phyloP scores from a whole-genome alignment of 306 rosid species.

The Inga leiocalycina region DNA sequence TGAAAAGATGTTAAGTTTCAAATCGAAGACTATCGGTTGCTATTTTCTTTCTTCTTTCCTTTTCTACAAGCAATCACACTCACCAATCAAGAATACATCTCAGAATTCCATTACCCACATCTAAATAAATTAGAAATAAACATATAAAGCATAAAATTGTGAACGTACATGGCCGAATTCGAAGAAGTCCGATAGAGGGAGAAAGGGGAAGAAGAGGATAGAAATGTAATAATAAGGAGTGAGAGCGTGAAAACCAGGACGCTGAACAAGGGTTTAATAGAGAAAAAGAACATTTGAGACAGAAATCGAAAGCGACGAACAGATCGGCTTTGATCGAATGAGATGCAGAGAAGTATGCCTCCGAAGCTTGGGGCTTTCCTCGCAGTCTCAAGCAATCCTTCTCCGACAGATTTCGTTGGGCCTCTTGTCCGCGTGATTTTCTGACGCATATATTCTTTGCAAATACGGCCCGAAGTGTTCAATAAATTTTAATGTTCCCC shows the following conservation, averaged over 20 bases:
- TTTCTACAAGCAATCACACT: not conserved
- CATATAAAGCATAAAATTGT: not conserved
- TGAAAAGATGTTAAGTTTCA: conserved; percentile 7
- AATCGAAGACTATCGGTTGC: conserved; percentile 17
- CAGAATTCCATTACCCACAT: not conserved
- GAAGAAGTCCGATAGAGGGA: conserved; percentile 35
- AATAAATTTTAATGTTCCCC: too few relatives aligned
- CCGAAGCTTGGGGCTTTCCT: not conserved
- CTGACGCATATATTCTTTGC: not conserved
- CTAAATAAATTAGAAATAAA: not conserved
- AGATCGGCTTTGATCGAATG: not conserved
- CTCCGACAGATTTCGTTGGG: not conserved
- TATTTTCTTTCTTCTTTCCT: conserved; percentile 17
- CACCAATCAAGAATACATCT: not conserved
- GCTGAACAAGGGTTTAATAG: conserved; percentile 68
- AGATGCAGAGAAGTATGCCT: not conserved
- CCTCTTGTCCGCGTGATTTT: not conserved
- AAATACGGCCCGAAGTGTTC: too few relatives aligned
- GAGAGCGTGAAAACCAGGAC: conserved; percentile 50
- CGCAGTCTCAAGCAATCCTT: not conserved
- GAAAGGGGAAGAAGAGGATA: conserved; percentile 51
- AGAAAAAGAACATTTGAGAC: conserved; percentile 60
- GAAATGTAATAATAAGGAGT: conserved; percentile 46
- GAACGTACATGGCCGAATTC: conserved; percentile 46
- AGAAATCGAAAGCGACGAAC: not conserved